Conservation (phyloP, 805 yeast species). For the Candida maesae region DNA sequence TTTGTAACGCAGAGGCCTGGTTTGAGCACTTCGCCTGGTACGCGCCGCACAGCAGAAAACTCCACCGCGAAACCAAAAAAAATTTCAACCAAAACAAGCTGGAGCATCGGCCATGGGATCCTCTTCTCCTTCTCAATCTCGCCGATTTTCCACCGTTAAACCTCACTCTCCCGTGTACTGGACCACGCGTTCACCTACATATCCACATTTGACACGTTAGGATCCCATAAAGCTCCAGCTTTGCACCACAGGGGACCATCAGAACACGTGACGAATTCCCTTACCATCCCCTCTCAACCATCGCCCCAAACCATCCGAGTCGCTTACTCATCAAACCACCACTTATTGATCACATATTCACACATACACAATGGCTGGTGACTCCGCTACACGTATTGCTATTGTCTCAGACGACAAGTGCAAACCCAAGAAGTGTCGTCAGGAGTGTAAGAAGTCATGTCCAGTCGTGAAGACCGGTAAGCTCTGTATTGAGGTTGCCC, state of each 20-base stretch:
- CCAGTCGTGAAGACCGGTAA: conserved; percentile 98
- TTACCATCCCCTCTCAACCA: too few relatives aligned
- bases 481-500: conserved; percentile 93
- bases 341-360: not conserved
- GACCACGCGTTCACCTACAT: too few relatives aligned
- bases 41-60: conserved; percentile 9
- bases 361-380: not conserved
- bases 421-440: conserved; percentile 98
- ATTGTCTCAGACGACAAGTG: conserved; percentile 92
- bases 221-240: too few relatives aligned
- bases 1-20: conserved; percentile 11
- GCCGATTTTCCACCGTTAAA: too few relatives aligned
- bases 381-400: conserved; percentile 74
- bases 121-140: too few relatives aligned
- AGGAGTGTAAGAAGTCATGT: conserved; percentile 95
- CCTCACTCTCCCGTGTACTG: too few relatives aligned
- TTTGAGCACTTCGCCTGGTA: conserved; percentile 5
- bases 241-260: too few relatives aligned
- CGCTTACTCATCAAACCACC: too few relatives aligned
- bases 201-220: too few relatives aligned
- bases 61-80: conserved; percentile 4
- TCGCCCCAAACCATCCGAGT: too few relatives aligned
- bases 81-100: conserved; percentile 7
- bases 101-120: not conserved
- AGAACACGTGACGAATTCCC: too few relatives aligned